Evolutionary conservation across 306 rosid species (phyloP), one percentile per base, ranked within the genome.

Genomic region (Citrullus mucosospermus): DNA sequence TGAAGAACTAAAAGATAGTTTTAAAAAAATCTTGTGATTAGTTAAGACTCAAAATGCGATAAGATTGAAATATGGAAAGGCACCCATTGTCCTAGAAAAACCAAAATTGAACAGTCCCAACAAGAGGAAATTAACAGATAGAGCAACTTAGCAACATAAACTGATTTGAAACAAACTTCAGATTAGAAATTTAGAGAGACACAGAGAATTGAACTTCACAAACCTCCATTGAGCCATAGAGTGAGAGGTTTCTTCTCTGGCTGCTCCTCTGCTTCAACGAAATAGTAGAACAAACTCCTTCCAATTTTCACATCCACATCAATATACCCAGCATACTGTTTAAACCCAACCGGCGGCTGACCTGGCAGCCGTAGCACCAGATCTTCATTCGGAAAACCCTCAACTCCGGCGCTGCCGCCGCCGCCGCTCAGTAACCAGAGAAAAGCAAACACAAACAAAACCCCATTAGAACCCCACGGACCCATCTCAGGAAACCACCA

Each of bases 211-310:
- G 54, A 22, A 18, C 6, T 17, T 13, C 36, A 28, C 3, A 54
- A 75, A 92, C 98, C 98, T 92, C 98, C 98, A 89, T 94, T 94
- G 83, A 94, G 98, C 98, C 98, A 94, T 44, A 94, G 94, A 67
- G 92, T 28, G 57, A 94, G 88, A 36, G 98, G 88, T 69, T 88
- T 90, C 8, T 77, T 79, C 46, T 86, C 60, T 82, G 89, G 80
- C 11, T 78, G 75, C 1, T 67, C 69, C 0, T 92, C 90, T 77
- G 98, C 98, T 80, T 94, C 97, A 32, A 92, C 97, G 78, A 93
- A 93, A 82, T 93, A 93, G 73, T 93, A 93, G 81, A 93, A 93
- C 68, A 93, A 75, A 70, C 97, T 93, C 65, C 88, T 90, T 0
- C 98, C 97, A 81, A 87, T 80, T 6, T 81, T 84, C 20, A 89